A percentile compares a stretch with the other conserved stretches of the same genome.
Evolutionary conservation across 768 basidiomycete genomes (phyloP).

Genomic region (Pholiota microspora): DNA sequence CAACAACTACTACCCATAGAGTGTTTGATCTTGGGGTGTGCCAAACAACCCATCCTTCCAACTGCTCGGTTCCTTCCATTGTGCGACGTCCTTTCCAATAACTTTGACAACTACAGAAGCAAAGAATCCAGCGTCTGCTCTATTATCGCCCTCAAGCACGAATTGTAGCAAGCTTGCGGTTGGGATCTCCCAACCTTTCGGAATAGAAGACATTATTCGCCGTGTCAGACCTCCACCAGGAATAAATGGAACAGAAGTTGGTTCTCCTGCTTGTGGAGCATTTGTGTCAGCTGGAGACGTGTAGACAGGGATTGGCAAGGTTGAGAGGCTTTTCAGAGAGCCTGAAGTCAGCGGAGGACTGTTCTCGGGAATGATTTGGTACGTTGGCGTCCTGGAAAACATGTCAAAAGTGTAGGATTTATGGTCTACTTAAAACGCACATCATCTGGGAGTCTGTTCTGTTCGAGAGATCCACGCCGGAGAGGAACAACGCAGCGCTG

Average conservation of each 20-base stretch:
- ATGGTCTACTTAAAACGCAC: constrained; percentile 37
- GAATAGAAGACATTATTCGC: constrained; percentile 60
- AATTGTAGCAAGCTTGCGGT: constrained; percentile 67
- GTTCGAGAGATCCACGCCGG: constrained; percentile 73
- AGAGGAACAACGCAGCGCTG: constrained; percentile 57
- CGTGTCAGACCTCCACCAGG: constrained; percentile 77
- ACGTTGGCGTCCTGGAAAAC: constrained; percentile 57
- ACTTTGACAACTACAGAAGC: constrained; percentile 53
- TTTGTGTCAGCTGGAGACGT: constrained; percentile 44
- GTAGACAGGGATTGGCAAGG: constrained; percentile 54
- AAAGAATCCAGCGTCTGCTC: constrained; percentile 63
- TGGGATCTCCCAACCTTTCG: constrained; percentile 47
- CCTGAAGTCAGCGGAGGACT: constrained; percentile 43
- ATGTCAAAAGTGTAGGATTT: not conserved
- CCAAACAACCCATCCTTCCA: constrained; percentile 74
- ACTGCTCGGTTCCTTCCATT: constrained; percentile 65
- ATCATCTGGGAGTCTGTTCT: constrained; percentile 77
- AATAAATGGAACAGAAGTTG: constrained; percentile 58
- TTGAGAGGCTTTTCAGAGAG: constrained; percentile 39
- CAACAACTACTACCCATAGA: constrained; percentile 54
- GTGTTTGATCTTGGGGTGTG: constrained; percentile 66
- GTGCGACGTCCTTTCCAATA: constrained; percentile 34
- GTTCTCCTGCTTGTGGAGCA: constrained; percentile 15
- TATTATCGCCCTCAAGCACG: constrained; percentile 82
- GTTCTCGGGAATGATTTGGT: constrained; percentile 47